These are phyloP conservation scores for Cornus florida DNA, from an alignment of 148 eudicot species.

Conservation along the genomic window DNA sequence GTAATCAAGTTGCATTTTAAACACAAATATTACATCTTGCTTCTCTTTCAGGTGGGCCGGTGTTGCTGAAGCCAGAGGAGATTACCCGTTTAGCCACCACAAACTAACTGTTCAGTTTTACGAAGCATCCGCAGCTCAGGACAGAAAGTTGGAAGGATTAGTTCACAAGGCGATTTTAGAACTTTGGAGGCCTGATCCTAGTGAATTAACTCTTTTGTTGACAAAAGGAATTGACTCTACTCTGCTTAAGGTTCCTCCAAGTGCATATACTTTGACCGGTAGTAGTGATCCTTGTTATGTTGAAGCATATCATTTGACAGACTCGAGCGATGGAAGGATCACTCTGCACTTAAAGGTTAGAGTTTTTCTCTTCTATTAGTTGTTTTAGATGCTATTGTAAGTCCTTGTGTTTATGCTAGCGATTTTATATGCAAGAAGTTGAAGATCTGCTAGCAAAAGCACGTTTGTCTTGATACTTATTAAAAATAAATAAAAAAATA, in stretches of 20 bases:
- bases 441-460: no score
- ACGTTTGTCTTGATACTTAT: no score
- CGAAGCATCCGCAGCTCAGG: conserved; percentile 95
- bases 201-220: conserved; percentile 75
- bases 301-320: conserved; percentile 96
- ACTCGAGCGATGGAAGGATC: conserved; percentile 92
- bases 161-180: conserved; percentile 96
- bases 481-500: no score
- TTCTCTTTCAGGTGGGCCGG: conserved; percentile 85
- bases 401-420: neutral
- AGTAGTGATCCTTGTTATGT: conserved; percentile 98
- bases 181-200: conserved; percentile 97
- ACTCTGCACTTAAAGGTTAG: conserved; percentile 88
- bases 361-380: neutral
- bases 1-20: neutral
- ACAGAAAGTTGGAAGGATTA: conserved; percentile 89
- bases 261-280: conserved; percentile 76
- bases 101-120: conserved; percentile 94
- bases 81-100: conserved; percentile 98
- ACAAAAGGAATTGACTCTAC: conserved; percentile 67
- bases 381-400: neutral
- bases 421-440: neutral
- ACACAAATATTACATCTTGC: conserved; percentile 4
- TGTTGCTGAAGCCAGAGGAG: conserved; percentile 84
- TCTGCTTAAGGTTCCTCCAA: conserved; percentile 79